Base-by-base conservation (phyloP, 306 rosid species). In the Glycine tomentella region DNA sequence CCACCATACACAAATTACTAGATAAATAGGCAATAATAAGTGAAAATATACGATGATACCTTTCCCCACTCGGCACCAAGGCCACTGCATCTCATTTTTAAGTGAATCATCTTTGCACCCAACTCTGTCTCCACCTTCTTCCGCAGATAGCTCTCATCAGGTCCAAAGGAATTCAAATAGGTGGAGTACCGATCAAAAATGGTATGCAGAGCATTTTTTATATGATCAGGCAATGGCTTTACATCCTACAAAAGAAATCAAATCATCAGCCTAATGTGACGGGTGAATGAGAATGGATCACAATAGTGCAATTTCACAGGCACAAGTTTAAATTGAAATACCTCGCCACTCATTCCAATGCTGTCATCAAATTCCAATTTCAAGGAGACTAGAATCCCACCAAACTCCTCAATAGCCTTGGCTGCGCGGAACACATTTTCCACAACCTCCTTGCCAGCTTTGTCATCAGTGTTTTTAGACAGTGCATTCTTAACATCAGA, bases 81-180 rank as follows among this genome's bases (percentile, higher is more conserved):
- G 78, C 94, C 92, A 74, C 97, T 74, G 88, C 94, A 93, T 85
- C 99, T 89, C 96, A 95, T 91, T 86, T 95, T 95, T 79, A 95
- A 86, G 86, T 91, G 88, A 78, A 95, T 91, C 97, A 95, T 75
- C 90, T 88, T 88, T 72, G 97, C 56, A 38, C 99, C 99, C 87
- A 95, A 85, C 79, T 95, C 98, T 33, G 81, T 84, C 88, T 95
- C 99, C 67, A 95, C 97, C 87, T 95, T 95, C 94, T 95, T 95
- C 83, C 89, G 85, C 87, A 95, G 88, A 86, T 88, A 95, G 78
- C 34, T 82, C 86, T 95, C 98, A 31, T 91, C 90, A 8, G 94
- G 89, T 75, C 93, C 97, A 84, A 95, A 93, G 63, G 99, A 84
- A 85, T 85, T 93, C 93, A 95, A 87, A 86, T 95, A 95, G 74